Conservation (phyloP, 1,284 basidiomycete genomes). For the Mycena citricolor region DNA sequence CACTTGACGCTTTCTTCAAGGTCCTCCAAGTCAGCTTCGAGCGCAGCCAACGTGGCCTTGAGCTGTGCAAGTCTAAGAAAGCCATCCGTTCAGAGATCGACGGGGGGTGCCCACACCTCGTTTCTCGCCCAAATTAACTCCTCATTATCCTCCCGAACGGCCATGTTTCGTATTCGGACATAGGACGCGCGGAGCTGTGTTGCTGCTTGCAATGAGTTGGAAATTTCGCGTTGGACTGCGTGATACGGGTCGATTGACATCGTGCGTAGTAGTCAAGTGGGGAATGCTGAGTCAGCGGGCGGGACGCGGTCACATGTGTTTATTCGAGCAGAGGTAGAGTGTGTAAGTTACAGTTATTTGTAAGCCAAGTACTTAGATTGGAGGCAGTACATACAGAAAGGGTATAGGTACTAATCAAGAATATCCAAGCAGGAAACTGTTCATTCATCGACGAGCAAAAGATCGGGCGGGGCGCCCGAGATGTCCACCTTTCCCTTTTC, state of each 20-base stretch:
- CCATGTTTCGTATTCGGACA: conserved; percentile 71
- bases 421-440: too few species aligned
- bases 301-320: too few species aligned
- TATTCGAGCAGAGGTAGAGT: too few species aligned
- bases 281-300: too few species aligned
- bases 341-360: too few species aligned
- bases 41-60: conserved; percentile 67
- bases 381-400: too few species aligned
- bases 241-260: conserved; percentile 84
- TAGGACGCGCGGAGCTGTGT: conserved; percentile 73
- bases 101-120: conserved; percentile 53
- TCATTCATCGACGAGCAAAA: conserved; percentile 23
- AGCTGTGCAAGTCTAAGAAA: conserved; percentile 44
- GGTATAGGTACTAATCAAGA: too few species aligned
- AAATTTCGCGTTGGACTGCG: conserved; percentile 76
- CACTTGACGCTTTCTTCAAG: conserved; percentile 86
- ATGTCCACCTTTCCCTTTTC: conserved; percentile 67
- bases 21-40: conserved; percentile 86
- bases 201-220: conserved; percentile 67
- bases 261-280: neutral
- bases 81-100: neutral
- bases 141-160: conserved; percentile 62
- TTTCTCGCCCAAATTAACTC: conserved; percentile 72
- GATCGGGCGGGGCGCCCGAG: conserved; percentile 32
- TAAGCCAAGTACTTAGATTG: too few species aligned